phyloP scores from a whole-genome alignment of 2,329 filamentous ascomycete genomes.

The Neofusicoccum sp. region DNA sequence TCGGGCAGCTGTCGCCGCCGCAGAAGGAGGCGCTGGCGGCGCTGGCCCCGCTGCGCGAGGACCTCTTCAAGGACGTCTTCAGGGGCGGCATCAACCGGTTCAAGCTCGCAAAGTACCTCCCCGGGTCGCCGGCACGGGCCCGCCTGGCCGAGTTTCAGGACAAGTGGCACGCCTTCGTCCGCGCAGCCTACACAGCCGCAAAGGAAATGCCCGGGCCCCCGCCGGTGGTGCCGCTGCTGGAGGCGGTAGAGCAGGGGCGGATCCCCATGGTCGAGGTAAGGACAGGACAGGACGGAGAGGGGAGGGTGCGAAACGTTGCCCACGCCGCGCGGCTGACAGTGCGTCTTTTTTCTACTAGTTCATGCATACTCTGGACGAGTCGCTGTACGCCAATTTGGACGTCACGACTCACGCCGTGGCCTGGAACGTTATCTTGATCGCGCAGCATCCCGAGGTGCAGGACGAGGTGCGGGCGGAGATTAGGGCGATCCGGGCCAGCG shows the following conservation, averaged over 20 bases:
- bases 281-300: no score
- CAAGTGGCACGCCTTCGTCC: constrained; percentile 28
- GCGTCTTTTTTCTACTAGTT: no score
- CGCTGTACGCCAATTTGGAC: constrained; percentile 46
- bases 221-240: no score
- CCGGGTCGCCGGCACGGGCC: constrained; percentile 26
- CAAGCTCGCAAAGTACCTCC: constrained; percentile 27
- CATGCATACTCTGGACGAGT: constrained; percentile 44
- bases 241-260: no score
- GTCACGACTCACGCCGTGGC: constrained; percentile 44
- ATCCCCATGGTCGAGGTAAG: no score
- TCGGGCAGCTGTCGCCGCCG: constrained; percentile 31
- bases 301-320: no score
- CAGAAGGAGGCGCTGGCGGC: constrained; percentile 26
- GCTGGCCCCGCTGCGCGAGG: constrained; percentile 30
- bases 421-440: constrained; percentile 47
- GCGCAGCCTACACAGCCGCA: no score
- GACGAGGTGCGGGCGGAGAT: constrained; percentile 30
- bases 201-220: no score
- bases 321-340: no score
- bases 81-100: constrained; percentile 36
- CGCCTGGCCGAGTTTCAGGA: constrained; percentile 23
- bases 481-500: no score
- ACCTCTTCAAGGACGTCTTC: constrained; percentile 35
- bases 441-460: constrained; percentile 36